phyloP scores from a whole-genome alignment of 805 yeast genomes.

The Myxozyma melibiosi region DNA sequence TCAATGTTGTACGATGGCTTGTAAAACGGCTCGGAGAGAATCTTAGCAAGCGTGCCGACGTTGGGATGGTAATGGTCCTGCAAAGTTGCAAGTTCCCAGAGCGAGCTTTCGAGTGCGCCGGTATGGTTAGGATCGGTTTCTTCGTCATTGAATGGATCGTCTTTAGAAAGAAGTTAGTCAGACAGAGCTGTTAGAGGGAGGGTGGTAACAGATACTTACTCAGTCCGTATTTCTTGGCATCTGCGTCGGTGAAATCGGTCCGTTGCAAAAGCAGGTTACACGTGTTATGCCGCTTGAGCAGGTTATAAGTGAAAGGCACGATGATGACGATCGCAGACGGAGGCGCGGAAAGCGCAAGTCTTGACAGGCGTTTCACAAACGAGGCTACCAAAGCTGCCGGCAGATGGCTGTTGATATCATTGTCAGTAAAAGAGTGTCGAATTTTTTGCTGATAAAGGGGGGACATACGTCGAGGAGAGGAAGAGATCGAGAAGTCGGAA shows the following conservation, averaged over 20 bases:
- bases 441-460: no score
- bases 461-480: conserved; percentile 62
- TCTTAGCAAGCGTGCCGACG: conserved; percentile 86
- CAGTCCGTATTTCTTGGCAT: conserved; percentile 8
- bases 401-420: conserved; percentile 52
- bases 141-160: conserved; percentile 66
- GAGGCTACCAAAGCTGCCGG: conserved; percentile 85
- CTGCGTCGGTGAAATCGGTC: conserved; percentile 31
- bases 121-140: conserved; percentile 79
- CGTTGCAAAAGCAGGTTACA: conserved; percentile 87
- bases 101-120: conserved; percentile 76
- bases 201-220: conserved; percentile 5
- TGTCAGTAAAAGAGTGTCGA: neutral
- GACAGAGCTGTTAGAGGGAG: neutral
- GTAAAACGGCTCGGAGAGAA: conserved; percentile 85
- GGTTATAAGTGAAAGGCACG: conserved; percentile 88
- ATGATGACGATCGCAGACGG: conserved; percentile 87
- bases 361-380: conserved; percentile 78
- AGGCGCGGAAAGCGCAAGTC: conserved; percentile 73
- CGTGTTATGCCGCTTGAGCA: conserved; percentile 87
- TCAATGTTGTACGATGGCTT: conserved; percentile 87
- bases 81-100: conserved; percentile 87
- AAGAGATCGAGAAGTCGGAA: conserved; percentile 84
- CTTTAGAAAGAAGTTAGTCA: conserved; percentile 1
- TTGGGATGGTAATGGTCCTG: conserved; percentile 92